Evolutionary conservation across 179 eudicot genomes (phyloP), one percentile per base, ranked within the genome.

Genomic region (Beta corolliflora): DNA sequence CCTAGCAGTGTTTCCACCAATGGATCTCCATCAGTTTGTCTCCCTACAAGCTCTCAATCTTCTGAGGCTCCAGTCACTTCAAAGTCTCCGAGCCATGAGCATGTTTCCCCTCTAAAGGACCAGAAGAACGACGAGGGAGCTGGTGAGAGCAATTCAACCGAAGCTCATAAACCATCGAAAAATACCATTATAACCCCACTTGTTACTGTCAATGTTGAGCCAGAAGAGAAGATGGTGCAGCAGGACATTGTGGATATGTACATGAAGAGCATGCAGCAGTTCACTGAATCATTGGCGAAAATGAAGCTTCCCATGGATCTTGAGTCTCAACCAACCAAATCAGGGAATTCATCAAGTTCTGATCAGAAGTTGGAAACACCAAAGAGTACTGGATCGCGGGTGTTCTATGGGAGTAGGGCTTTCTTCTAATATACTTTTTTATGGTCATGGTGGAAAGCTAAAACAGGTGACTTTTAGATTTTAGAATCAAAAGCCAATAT

Each of bases 261-360:
- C 89, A 91, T 96, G 98, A 94, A 94, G 80, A 96, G 99, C 86
- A 96, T 96, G 98, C 98, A 96, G 83, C 97, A 96, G 83, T 94
- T 95, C 77, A 92, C 97, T 0, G 98, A 94, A 72, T 94, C 99
- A 3, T 82, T 94, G 86, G 98, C 97, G 13, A 91, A 92, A 84
- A 94, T 94, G 99, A 96, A 96, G 89, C 97, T 96, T 55, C 99
- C 98, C 5, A 79, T 94, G 93, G 94, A 96, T 80, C 81, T 86
- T 9, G 92, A 86, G 60, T 81, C 84, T 14, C 91, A 89, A 55
- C 85, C 91, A 15, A 58, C 94, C 53, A 91, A 91, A 81, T 93
- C 97, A 9, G 94, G 82, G 59, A 85, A 86, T 74, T 94, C 98
- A 4, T 94, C 98, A 3, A 89, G 87, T 82, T 81, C 94, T 5